Percentiles rank a stretch among this genome's conserved stretches.
These are phyloP conservation scores for Penicillium fimorum DNA, from an alignment of 495 filamentous ascomycete species.

Conservation along the genomic window DNA sequence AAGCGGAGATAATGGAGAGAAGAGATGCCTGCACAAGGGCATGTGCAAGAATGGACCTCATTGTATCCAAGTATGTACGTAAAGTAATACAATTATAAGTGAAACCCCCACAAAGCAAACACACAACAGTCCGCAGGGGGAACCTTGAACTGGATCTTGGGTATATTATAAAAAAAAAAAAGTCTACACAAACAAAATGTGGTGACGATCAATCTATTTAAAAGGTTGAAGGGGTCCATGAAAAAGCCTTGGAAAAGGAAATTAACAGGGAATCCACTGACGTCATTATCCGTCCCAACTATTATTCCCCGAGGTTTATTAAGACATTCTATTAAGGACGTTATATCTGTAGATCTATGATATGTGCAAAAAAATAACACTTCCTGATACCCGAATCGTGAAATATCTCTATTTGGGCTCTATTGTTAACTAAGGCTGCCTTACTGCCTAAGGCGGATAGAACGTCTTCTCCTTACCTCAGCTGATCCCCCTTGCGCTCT, in stretches of 20 bases:
- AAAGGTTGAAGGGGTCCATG: neutral
- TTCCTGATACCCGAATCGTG: no score
- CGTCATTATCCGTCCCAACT: neutral
- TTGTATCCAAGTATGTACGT: neutral
- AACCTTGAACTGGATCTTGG: neutral
- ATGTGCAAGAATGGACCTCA: slow-evolving; percentile 4
- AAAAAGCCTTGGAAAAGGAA: neutral
- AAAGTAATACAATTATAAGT: neutral
- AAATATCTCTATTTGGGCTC: no score
- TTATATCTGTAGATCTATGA: no score
- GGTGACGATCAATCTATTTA: neutral
- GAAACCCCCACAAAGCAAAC: neutral
- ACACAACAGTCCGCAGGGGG: neutral
- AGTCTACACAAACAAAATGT: neutral
- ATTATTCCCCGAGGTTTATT: no score
- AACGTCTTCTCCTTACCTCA: no score
- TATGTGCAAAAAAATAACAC: no score
- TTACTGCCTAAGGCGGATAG: no score
- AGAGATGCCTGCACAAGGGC: slow-evolving; percentile 14
- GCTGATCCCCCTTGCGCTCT: no score
- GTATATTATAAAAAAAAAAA: neutral
- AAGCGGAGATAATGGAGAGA: slow-evolving; percentile 15
- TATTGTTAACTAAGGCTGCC: no score
- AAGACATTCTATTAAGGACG: no score
- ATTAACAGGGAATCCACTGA: neutral